Base-by-base conservation (phyloP, 2,329 filamentous ascomycete genomes). In the Alternaria panax region DNA sequence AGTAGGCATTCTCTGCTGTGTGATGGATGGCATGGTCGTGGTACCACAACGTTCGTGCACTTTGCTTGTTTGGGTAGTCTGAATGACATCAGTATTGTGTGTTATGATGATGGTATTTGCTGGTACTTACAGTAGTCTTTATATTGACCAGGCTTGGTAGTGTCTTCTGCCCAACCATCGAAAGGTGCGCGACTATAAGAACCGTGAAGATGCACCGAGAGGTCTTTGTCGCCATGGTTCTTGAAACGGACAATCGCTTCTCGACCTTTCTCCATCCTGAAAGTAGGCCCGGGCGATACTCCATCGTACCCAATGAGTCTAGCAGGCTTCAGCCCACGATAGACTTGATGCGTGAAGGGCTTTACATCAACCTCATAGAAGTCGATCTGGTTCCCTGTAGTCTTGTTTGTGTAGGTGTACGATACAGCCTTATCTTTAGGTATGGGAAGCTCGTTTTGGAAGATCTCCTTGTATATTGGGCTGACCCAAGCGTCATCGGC, bases 1-100 rank as follows among this genome's bases (percentile, higher is more conserved):
- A 83, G 71, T 86, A 87, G 28, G 84, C 85, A 65, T 88, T 87
- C 55, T 84, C 78, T 8, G 85, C 82, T 11, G 86, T 88, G 54
- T 78, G 74, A 28, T 75, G 70, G 32, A 78, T 70, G 6, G 79
- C 79, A 58, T 82, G 80, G 47, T 81, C 80, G 51, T 75, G 69
- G 81, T 87, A 88, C 86, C 86, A 88, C 18, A 87, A 74, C 1
- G 84, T 80, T 22, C 86, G 81, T 2, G 80, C 84, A 42, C 76
- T 78, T 68, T 87, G 82, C 11, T 72, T 74, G 67, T 88, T 88
- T 3, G 86, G 85, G 61, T 86, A 88, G 71, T 87, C 74, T 74
- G 12, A 43, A 30, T 14, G 4, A 18, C 1, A 25, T 69, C 45
- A 65, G 57, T 34, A n/a, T 32, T 16, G 45, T 18, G 14, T 40